A percentile compares a stretch with the other conserved stretches of the same genome.
Conservation (phyloP, 2,329 filamentous ascomycete genomes). For the Cadophora luteo-olivacea region DNA sequence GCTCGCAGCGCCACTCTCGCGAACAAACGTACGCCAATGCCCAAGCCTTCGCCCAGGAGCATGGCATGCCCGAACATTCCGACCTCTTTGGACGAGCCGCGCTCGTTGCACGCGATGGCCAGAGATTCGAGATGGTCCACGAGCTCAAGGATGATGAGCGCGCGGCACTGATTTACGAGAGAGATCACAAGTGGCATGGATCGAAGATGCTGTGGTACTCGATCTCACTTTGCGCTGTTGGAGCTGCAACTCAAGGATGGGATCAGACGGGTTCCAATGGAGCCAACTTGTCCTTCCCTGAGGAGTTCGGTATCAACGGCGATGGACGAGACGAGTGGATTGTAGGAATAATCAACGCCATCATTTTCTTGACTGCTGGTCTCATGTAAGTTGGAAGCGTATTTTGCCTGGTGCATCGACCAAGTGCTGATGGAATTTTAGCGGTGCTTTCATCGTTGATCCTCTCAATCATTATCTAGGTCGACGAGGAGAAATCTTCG, state of each 20-base stretch:
- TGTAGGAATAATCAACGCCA: slow-evolving; percentile 63
- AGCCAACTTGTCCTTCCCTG: slow-evolving; percentile 49
- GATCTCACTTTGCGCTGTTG: slow-evolving; percentile 70
- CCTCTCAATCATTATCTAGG: slow-evolving; percentile 68
- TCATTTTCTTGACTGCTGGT: slow-evolving; percentile 57
- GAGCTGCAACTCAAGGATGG: slow-evolving; percentile 64
- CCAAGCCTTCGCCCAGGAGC: slow-evolving; percentile 61
- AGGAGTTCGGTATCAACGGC: slow-evolving; percentile 47
- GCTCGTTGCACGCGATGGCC: slow-evolving; percentile 49
- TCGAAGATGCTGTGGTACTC: slow-evolving; percentile 69
- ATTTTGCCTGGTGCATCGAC: slow-evolving; percentile 22
- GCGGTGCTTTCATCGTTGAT: slow-evolving; percentile 72
- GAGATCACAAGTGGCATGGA: slow-evolving; percentile 70
- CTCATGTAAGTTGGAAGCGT: slow-evolving; percentile 47
- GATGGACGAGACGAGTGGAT: slow-evolving; percentile 51
- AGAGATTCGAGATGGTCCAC: slow-evolving; percentile 28
- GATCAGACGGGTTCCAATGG: slow-evolving; percentile 51
- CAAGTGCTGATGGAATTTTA: no score
- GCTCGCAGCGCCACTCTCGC: slow-evolving; percentile 47
- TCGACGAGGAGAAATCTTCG: slow-evolving; percentile 73
- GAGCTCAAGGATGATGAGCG: slow-evolving; percentile 43
- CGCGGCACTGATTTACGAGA: slow-evolving; percentile 55
- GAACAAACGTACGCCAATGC: slow-evolving; percentile 52
- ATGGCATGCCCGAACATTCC: slow-evolving; percentile 63
- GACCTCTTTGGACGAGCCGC: slow-evolving; percentile 67